A percentile compares a stretch with the other conserved stretches of the same genome.
Evolutionary conservation across 768 basidiomycete genomes (phyloP).

Genomic region (Phaffia australis): DNA sequence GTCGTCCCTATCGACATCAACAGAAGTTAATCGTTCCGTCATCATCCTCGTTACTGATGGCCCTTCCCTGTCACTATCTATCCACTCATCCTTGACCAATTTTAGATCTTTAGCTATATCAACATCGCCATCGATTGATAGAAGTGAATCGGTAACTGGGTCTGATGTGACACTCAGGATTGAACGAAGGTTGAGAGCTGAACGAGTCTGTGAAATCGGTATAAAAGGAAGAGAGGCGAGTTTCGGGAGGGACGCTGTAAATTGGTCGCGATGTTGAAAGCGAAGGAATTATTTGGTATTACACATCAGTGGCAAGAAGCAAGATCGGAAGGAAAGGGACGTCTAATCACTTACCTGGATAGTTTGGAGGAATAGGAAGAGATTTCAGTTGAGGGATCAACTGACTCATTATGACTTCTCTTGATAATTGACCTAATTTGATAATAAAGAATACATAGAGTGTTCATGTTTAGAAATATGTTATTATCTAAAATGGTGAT

Average conservation of each 20-base stretch:
- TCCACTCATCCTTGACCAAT: too few species aligned
- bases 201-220: not conserved
- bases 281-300: not conserved
- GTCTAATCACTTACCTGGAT: constrained; percentile 11
- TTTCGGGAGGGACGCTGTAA: constrained; percentile 7
- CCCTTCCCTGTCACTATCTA: too few species aligned
- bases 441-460: too few species aligned
- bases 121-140: too few species aligned
- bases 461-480: too few species aligned
- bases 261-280: not conserved
- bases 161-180: constrained; percentile 7
- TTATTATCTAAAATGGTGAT: too few species aligned
- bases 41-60: not conserved
- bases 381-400: constrained; percentile 15
- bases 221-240: constrained; percentile 4
- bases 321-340: not conserved
- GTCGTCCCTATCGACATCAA: not conserved
- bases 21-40: too few species aligned
- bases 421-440: constrained; percentile 10
- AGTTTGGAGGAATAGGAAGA: constrained; percentile 13
- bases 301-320: not conserved
- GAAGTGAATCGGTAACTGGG: not conserved
- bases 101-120: too few species aligned
- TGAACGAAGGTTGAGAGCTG: constrained; percentile 2
- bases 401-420: constrained; percentile 4